Evolutionary conservation across 371 early-diverging fungal genomes (phyloP), one percentile per base, ranked within the genome.

Genomic region (Mortierella sp.): DNA sequence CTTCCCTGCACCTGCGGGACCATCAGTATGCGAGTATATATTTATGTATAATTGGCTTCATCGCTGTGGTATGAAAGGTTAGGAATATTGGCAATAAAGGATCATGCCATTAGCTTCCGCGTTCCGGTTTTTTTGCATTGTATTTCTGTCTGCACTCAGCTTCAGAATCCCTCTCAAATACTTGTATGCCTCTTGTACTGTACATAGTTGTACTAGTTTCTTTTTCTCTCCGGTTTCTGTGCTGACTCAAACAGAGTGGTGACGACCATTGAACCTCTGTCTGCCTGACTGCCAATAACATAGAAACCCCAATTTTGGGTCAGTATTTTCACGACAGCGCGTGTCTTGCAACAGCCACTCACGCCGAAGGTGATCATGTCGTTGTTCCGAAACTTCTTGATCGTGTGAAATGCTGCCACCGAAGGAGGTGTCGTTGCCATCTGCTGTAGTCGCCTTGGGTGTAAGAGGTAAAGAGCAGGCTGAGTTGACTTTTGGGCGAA

Each of bases 391-490:
- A 76, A 78, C 58, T 76, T 73, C 0, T 28, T 76, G 79, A 82
- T 78, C 52, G 73, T 82, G 5, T 78, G 1, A 42, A 78, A 72
- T 1, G 82, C 82, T 72, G 72, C 16, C 76, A 72, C 82, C 2
- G 78, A 82, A 31, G 82, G 80, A 65, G 76, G 78, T 74, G 78
- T 77, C 72, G 58, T 81, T 74, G 72, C 73, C 44, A 73, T 76
- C 50, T 76, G 75, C 34, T 78, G 77, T 77, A 78, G 82, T 81
- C 81, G 89, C 87, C 73, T 72, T 81, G 82, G 78, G 55, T 81
- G 82, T 28, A 80, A 31, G 31, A 80, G 80, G 74, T 80, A 76
- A 28, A 80, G 72, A 44, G 76, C 82, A 60, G 82, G 82, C 24
- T 42, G 82, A 77, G 75, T 1, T 54, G 78, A 71, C 72, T 75